Base-by-base conservation (phyloP, 1,139 yeast genomes). In the Taphrina confusa region DNA sequence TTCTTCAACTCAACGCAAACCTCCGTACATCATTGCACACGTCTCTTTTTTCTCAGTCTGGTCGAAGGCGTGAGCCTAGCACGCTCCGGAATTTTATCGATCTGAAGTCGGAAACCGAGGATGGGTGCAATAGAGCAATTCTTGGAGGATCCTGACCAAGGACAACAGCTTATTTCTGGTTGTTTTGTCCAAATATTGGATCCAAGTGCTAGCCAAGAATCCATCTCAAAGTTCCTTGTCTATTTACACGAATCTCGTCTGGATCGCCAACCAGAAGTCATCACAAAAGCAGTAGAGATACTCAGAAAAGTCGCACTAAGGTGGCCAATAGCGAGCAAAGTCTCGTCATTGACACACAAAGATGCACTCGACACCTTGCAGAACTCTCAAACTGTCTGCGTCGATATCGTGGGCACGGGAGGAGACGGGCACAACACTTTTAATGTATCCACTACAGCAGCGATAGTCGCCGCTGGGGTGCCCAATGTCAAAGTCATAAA, bases 381-480 rank as follows among this genome's bases (percentile, higher is more conserved):
- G 3, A 23, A 31, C 14, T 31, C 25, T 31, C 28, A 42, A 30
- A 23, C 61, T 11, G 63, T 54, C 46, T 63, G 82, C 66, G 79
- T 88, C 16, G 98, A 92, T 72, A 87, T 92, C 40, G 98, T 92
- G 5, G 98, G 98, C 1, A 92, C 98, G 0, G 98, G 98, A 28
- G 98, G 98, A 4, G 98, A 92, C 70, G 96, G 97, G 2, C 96
- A 92, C 70, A 85, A 92, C 70, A 92, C 98, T 0, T 92, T 92
- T 74, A 92, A 92, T 69, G 98, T 92, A 0, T 87, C 96, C 6
- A 92, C 98, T 0, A 88, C 97, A 0, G 79, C 97, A 0, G 97
- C 97, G 0, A 89, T 92, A 57, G 90, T 92, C 3, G 95, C 91
- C 0, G 88, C 97, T 0, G 98, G 98, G 3, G 50, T 57, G 8